phyloP scores from a whole-genome alignment of 352 stramenopile genomes.

The Pythium volutum region DNA sequence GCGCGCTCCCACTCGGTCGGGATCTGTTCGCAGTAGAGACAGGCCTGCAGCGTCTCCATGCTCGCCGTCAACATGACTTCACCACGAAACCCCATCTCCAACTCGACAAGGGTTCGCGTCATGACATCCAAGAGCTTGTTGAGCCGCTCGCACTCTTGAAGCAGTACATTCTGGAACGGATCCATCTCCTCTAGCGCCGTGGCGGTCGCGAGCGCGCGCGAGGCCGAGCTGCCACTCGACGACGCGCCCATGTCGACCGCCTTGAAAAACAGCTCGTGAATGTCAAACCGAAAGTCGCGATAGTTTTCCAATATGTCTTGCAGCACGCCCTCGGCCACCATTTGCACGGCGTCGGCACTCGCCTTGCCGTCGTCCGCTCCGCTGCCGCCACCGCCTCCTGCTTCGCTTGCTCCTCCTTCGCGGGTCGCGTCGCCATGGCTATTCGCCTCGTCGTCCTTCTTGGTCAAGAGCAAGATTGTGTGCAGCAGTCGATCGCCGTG shows the following conservation, averaged over 20 bases:
- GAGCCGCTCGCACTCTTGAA: slow-evolving; percentile 90
- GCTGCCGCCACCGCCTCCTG: background rate
- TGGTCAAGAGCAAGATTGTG: slow-evolving; percentile 73
- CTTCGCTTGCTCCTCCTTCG: background rate
- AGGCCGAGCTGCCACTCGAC: background rate
- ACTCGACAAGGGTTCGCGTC: slow-evolving; percentile 66
- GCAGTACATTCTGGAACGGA: slow-evolving; percentile 88
- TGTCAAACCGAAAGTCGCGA: slow-evolving; percentile 80
- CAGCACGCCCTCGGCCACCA: slow-evolving; percentile 79
- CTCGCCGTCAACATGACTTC: slow-evolving; percentile 86
- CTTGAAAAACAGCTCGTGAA: slow-evolving; percentile 78
- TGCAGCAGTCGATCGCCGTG: slow-evolving; percentile 73
- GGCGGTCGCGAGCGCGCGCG: slow-evolving; percentile 21
- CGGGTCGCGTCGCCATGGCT: background rate
- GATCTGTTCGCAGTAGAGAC: slow-evolving; percentile 75
- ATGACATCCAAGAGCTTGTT: slow-evolving; percentile 82
- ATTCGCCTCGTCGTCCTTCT: slow-evolving; percentile 38
- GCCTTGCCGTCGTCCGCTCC: slow-evolving; percentile 27
- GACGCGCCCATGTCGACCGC: slow-evolving; percentile 24
- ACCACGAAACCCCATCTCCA: slow-evolving; percentile 87
- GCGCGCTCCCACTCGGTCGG: slow-evolving; percentile 69
- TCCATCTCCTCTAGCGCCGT: slow-evolving; percentile 73
- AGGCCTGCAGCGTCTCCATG: slow-evolving; percentile 83
- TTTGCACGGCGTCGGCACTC: slow-evolving; percentile 61
- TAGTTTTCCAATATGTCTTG: slow-evolving; percentile 92